A percentile compares a stretch with the other conserved stretches of the same genome.
These are phyloP conservation scores for Heterobasidion parviporum DNA, from an alignment of 1,284 basidiomycete species.

Conservation along the genomic window DNA sequence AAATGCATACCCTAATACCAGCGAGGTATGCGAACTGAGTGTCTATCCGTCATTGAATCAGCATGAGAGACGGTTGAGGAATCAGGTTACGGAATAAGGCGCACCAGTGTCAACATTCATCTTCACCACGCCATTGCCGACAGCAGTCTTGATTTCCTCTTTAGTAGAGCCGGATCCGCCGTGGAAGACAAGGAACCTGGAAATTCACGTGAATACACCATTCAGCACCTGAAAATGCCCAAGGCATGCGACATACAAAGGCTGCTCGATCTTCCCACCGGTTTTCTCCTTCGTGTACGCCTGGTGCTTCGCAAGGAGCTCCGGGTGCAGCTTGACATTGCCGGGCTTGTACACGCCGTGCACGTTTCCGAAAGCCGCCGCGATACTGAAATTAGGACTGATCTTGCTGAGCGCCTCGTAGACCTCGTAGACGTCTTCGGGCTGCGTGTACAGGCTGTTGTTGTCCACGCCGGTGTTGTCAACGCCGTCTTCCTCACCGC, in stretches of 20 bases:
- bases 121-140: constrained; percentile 91
- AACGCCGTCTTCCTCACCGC: constrained; percentile 98
- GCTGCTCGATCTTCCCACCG: constrained; percentile 61
- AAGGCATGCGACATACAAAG: constrained; percentile 53
- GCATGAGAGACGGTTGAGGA: background rate
- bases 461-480: constrained; percentile 97
- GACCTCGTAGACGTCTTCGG: constrained; percentile 94
- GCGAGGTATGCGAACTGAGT: constrained; percentile 89
- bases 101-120: constrained; percentile 91
- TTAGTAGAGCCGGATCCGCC: constrained; percentile 97
- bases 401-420: constrained; percentile 79
- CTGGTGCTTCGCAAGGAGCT: constrained; percentile 92
- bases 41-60: constrained; percentile 31
- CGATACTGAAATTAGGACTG: constrained; percentile 93
- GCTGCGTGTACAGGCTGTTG: constrained; percentile 92
- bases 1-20: constrained; percentile 68
- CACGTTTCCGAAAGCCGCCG: constrained; percentile 95
- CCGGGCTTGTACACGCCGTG: constrained; percentile 96
- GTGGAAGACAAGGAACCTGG: constrained; percentile 98
- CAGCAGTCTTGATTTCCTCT: constrained; percentile 93
- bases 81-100: constrained; percentile 5
- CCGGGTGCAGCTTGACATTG: constrained; percentile 89
- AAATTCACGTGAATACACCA: background rate
- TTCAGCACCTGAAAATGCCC: background rate
- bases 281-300: constrained; percentile 67